A percentile compares a stretch with the other conserved stretches of the same genome.
Evolutionary conservation across 495 filamentous ascomycete species (phyloP).

Genomic region (Annulohypoxylon nitens): DNA sequence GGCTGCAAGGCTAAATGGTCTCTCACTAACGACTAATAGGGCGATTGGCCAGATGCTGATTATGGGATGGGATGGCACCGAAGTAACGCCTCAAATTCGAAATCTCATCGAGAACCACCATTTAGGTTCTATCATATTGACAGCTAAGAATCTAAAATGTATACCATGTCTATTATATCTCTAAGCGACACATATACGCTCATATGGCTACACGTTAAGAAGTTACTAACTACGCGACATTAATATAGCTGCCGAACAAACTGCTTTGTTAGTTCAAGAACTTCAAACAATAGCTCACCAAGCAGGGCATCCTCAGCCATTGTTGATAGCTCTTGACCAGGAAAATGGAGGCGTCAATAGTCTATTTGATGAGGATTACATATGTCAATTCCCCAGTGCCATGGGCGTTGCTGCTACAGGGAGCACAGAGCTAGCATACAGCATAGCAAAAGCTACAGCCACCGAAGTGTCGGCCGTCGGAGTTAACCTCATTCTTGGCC

Average conservation of each 20-base stretch:
- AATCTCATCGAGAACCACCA: conserved; percentile 88
- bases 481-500: conserved; percentile 91
- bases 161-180: conserved; percentile 38
- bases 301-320: conserved; percentile 85
- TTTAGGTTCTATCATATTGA: conserved; percentile 83
- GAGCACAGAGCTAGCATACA: conserved; percentile 79
- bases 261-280: conserved; percentile 83
- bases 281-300: conserved; percentile 88
- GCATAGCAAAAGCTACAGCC: conserved; percentile 86
- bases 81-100: conserved; percentile 86
- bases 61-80: conserved; percentile 94
- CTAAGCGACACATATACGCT: conserved; percentile 8
- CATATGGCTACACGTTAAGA: conserved; percentile 16
- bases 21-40: conserved; percentile 57
- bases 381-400: conserved; percentile 89
- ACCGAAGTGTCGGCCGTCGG: conserved; percentile 88
- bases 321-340: conserved; percentile 88
- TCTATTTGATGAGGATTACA: conserved; percentile 89
- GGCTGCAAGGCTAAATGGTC: conserved; percentile 30
- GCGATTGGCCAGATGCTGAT: conserved; percentile 91
- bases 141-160: conserved; percentile 95
- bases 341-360: conserved; percentile 97
- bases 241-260: conserved; percentile 80
- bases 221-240: conserved; percentile 41
- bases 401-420: conserved; percentile 93